These are phyloP conservation scores for Purpureocillium lavendulum DNA, from an alignment of 2,329 filamentous ascomycete species.

Conservation along the genomic window DNA sequence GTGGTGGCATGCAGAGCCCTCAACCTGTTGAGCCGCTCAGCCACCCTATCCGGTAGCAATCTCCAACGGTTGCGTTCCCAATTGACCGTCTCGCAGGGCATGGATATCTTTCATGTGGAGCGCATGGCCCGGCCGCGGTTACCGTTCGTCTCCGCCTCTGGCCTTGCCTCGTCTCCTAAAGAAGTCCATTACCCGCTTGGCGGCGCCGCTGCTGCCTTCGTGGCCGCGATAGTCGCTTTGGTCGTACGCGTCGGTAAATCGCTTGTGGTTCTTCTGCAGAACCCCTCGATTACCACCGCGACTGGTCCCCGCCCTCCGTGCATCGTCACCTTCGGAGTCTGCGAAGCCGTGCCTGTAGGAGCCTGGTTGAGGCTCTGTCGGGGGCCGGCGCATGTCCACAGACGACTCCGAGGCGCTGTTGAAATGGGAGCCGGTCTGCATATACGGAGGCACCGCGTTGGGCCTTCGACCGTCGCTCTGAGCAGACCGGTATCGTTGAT, in stretches of 20 bases:
- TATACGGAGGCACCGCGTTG: slow-evolving; percentile 37
- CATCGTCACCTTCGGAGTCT: slow-evolving; percentile 34
- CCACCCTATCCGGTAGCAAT: slow-evolving; percentile 3
- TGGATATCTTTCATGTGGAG: too few relatives aligned
- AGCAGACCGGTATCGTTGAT: slow-evolving; percentile 32
- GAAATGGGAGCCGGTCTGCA: slow-evolving; percentile 34
- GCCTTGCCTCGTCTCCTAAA: slow-evolving; percentile 82
- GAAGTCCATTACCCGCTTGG: slow-evolving; percentile 95
- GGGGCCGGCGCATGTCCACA: slow-evolving; percentile 36
- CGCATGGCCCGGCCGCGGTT: slow-evolving; percentile 3
- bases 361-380: slow-evolving; percentile 28
- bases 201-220: slow-evolving; percentile 77
- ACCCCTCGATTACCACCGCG: slow-evolving; percentile 44
- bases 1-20: too few relatives aligned
- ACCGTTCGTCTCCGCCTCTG: slow-evolving; percentile 51
- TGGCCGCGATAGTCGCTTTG: slow-evolving; percentile 58
- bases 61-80: too few relatives aligned
- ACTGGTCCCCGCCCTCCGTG: slow-evolving; percentile 26
- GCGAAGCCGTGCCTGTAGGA: slow-evolving; percentile 34
- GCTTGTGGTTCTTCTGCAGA: slow-evolving; percentile 77
- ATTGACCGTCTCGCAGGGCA: too few relatives aligned
- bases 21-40: too few relatives aligned
- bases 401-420: slow-evolving; percentile 47
- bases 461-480: slow-evolving; percentile 30
- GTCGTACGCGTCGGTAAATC: slow-evolving; percentile 86